Evolutionary conservation across 2,329 filamentous ascomycete species (phyloP).

Genomic region (Venturia oleaginea): DNA sequence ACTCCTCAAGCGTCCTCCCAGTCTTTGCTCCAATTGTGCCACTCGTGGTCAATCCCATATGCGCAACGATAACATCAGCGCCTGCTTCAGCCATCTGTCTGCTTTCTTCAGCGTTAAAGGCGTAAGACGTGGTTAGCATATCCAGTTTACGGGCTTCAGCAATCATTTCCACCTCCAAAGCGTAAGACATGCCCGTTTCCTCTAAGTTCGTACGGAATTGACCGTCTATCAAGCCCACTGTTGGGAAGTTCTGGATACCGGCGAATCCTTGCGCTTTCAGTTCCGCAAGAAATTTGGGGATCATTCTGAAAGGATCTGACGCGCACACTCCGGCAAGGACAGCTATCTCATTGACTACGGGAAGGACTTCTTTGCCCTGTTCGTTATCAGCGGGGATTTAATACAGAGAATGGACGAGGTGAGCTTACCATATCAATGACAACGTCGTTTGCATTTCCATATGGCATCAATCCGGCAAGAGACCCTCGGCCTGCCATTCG

Average conservation of each 20-base stretch:
- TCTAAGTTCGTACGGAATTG: constrained; percentile 58
- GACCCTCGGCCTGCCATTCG: constrained; percentile 65
- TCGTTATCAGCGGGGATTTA: constrained; percentile 1
- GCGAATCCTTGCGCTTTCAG: constrained; percentile 55
- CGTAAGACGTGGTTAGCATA: constrained; percentile 60
- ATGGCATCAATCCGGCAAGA: constrained; percentile 61
- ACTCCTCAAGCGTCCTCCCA: constrained; percentile 55
- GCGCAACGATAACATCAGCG: constrained; percentile 58
- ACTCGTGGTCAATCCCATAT: constrained; percentile 58
- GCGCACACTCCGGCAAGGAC: constrained; percentile 64
- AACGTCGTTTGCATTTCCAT: constrained; percentile 60
- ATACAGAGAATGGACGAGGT: not conserved
- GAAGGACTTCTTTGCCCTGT: constrained; percentile 55
- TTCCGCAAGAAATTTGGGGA: constrained; percentile 50
- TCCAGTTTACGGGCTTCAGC: constrained; percentile 49
- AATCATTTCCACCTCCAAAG: constrained; percentile 58
- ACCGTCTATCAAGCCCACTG: constrained; percentile 62
- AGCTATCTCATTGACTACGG: constrained; percentile 53
- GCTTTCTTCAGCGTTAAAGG: constrained; percentile 55
- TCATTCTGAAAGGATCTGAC: constrained; percentile 59
- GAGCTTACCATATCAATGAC: constrained; percentile 55
- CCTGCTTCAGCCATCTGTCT: constrained; percentile 54
- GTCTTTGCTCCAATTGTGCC: constrained; percentile 56
- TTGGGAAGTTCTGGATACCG: constrained; percentile 66
- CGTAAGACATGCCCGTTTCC: constrained; percentile 63